Conservation (phyloP, 352 stramenopile genomes). For the Globisporangium cederbergense region DNA sequence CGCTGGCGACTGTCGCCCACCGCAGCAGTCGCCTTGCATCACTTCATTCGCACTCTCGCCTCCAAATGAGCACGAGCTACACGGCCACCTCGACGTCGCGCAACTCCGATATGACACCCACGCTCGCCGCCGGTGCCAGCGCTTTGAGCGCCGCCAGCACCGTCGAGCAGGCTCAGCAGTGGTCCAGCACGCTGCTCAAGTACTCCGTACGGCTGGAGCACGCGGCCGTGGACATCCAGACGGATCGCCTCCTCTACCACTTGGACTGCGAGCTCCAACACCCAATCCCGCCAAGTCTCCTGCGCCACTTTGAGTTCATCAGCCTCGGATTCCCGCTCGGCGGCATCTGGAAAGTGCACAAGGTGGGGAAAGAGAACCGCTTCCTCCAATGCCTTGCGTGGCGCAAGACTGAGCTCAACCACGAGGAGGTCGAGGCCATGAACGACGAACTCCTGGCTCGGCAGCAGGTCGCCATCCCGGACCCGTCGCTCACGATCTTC, state of each 20-base stretch:
- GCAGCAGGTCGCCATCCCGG: slow-evolving; percentile 22
- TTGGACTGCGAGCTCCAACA: slow-evolving; percentile 38
- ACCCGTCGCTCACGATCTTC: slow-evolving; percentile 31
- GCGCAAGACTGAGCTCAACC: slow-evolving; percentile 47
- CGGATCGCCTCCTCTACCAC: slow-evolving; percentile 45
- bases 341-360: slow-evolving; percentile 51
- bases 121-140: not conserved
- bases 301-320: slow-evolving; percentile 37
- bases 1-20: too few relatives aligned
- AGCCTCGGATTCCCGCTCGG: slow-evolving; percentile 48
- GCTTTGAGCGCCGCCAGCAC: not conserved
- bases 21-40: not conserved
- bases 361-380: slow-evolving; percentile 26
- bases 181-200: slow-evolving; percentile 38
- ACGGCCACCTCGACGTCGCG: slow-evolving; percentile 2
- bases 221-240: slow-evolving; percentile 42
- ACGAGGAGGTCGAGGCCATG: slow-evolving; percentile 38
- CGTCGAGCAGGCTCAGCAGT: slow-evolving; percentile 32
- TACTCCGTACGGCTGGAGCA: slow-evolving; percentile 44
- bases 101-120: slow-evolving; percentile 1
- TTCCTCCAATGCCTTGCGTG: slow-evolving; percentile 41
- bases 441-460: slow-evolving; percentile 12
- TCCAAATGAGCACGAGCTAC: not conserved
- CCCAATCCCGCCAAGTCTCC: slow-evolving; percentile 30
- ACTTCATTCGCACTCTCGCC: not conserved